phyloP scores from a whole-genome alignment of 2,329 filamentous ascomycete genomes.

The Lizonia empirigonia region DNA sequence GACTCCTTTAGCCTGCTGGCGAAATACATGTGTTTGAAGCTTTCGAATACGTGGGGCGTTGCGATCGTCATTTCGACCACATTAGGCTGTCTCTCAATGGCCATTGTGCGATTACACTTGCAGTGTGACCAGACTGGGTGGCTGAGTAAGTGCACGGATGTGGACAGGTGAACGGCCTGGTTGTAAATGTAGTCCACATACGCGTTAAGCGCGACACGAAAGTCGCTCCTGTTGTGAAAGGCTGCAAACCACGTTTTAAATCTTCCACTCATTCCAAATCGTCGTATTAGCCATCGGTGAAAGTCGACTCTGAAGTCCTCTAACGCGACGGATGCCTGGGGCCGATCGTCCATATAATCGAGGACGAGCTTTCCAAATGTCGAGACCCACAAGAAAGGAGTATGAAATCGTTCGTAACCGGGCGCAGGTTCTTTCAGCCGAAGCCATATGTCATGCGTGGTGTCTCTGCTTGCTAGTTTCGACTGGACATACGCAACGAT shows the following conservation, averaged over 20 bases:
- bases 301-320: constrained; percentile 65
- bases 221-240: constrained; percentile 60
- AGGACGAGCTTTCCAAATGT: constrained; percentile 73
- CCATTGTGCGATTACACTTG: constrained; percentile 12
- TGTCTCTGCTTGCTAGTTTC: constrained; percentile 26
- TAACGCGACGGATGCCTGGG: constrained; percentile 53
- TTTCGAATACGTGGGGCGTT: constrained; percentile 69
- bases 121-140: constrained; percentile 63
- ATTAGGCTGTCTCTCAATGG: constrained; percentile 25
- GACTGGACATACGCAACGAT: constrained; percentile 71
- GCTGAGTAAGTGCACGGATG: constrained; percentile 39
- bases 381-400: constrained; percentile 72
- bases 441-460: constrained; percentile 64
- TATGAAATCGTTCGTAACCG: constrained; percentile 68
- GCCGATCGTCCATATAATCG: constrained; percentile 61
- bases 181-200: constrained; percentile 69
- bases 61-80: constrained; percentile 62
- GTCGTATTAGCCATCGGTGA: constrained; percentile 58
- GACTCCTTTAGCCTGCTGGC: constrained; percentile 55
- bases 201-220: constrained; percentile 64
- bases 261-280: constrained; percentile 50
- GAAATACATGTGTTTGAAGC: constrained; percentile 69
- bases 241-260: constrained; percentile 62
- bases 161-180: constrained; percentile 61
- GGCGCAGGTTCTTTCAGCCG: constrained; percentile 60